Evolutionary conservation across 306 rosid species (phyloP), one percentile per base, ranked within the genome.

Genomic region (Cicer bijugum): DNA sequence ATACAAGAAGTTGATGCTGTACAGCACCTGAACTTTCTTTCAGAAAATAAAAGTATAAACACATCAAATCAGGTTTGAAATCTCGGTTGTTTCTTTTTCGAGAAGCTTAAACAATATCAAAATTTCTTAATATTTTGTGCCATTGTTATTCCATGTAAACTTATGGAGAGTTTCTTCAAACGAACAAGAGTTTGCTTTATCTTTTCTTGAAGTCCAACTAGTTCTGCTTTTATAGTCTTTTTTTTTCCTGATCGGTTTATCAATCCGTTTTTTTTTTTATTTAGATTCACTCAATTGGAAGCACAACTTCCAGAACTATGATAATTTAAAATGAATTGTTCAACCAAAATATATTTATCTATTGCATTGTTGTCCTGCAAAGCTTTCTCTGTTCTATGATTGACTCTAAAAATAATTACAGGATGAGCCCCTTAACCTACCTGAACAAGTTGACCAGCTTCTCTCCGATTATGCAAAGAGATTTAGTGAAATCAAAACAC

Each of bases 401-500:
- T 88, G 81, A 88, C 74, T 45, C 51, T 15, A 57, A 62, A 67
- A 47, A 33, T 10, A 69, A 57, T 80, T 86, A 75, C 92, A 93
- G 98, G 98, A 91, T 71, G 98, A 93, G 78, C 77, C 86, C 81
- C 83, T 91, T 43, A 80, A 67, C 71, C 77, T 91, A 28, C 94
- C 97, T 58, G 87, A 80, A 77, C 82, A 89, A 52, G 90, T 93
- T 75, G 96, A 89, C 35, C 83, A 82, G 67, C 94, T 93, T 20
- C 92, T 93, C 9, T 84, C 91, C 19, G 96, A 91, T 81, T 93
- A 91, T 83, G 91, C 97, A 1, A 88, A 85, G 84, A 88, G 97
- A 83, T 93, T 93, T 83, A 59, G 86, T 86, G 98, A 93, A 86
- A 86, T 91, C 70, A 93, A 91, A 90, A 93, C 92, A 70, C 98